Conservation (phyloP, 345 rosid genomes). For the Carallia pectinifolia region DNA sequence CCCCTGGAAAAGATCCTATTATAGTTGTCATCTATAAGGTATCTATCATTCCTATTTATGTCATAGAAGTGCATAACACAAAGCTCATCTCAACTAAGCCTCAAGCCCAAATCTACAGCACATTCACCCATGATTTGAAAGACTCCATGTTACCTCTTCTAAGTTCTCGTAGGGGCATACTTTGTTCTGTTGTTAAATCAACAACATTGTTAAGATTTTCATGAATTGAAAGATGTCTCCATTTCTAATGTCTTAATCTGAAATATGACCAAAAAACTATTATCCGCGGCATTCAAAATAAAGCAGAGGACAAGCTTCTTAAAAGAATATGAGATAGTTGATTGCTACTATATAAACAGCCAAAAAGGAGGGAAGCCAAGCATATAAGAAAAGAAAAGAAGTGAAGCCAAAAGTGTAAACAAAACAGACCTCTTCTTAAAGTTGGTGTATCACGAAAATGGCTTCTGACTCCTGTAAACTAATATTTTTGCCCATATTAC, state of each 20-base stretch:
- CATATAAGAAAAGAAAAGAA: background rate
- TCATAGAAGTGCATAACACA: background rate
- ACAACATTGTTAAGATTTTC: slow-evolving; percentile 58
- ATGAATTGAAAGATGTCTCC: slow-evolving; percentile 62
- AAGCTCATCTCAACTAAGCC: too few species aligned
- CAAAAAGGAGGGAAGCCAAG: background rate
- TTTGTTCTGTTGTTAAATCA: slow-evolving; percentile 55
- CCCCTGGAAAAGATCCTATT: too few species aligned
- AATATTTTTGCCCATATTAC: slow-evolving; percentile 32
- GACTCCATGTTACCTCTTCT: slow-evolving; percentile 56
- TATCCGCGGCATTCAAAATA: background rate
- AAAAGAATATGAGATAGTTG: background rate
- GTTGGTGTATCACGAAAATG: slow-evolving; percentile 68
- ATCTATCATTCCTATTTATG: background rate
- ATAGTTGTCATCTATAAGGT: too few species aligned
- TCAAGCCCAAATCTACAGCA: background rate
- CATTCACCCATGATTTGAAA: slow-evolving; percentile 7
- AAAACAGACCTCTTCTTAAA: slow-evolving; percentile 73
- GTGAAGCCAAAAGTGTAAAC: slow-evolving; percentile 3
- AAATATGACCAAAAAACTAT: slow-evolving; percentile 7
- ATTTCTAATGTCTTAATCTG: slow-evolving; percentile 67
- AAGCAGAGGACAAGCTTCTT: background rate
- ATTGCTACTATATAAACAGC: background rate
- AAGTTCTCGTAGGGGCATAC: slow-evolving; percentile 49
- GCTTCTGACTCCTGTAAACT: slow-evolving; percentile 57